Evolutionary conservation across 495 filamentous ascomycete genomes (phyloP).

Genomic region (Trypethelium eluteriae): DNA sequence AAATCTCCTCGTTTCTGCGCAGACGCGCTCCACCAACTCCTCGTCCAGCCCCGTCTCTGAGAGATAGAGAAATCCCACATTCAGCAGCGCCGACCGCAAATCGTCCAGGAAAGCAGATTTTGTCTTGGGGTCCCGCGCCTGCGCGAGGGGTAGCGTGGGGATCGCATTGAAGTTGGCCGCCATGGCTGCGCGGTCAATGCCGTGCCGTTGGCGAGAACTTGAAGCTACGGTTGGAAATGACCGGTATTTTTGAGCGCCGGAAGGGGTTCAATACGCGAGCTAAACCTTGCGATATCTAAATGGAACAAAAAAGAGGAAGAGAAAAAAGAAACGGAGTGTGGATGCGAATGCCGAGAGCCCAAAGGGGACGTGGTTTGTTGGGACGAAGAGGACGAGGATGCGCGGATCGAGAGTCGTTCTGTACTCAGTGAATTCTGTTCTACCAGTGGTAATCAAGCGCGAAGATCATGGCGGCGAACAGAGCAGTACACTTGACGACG

Average conservation of each 20-base stretch:
- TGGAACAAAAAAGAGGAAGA: too few relatives aligned
- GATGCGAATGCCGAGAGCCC: too few relatives aligned
- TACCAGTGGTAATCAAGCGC: slow-evolving; percentile 9
- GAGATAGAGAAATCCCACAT: slow-evolving; percentile 91
- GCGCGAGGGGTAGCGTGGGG: slow-evolving; percentile 72
- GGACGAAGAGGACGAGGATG: neutral
- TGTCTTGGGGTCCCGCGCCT: slow-evolving; percentile 53
- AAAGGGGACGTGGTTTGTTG: neutral
- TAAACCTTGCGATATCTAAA: too few relatives aligned
- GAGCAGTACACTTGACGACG: slow-evolving; percentile 1
- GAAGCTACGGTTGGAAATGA: too few relatives aligned
- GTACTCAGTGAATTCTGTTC: neutral
- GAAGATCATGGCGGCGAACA: neutral
- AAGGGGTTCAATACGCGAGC: too few relatives aligned
- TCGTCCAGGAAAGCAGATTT: slow-evolving; percentile 66
- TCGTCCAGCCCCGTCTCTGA: slow-evolving; percentile 71
- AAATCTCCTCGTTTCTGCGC: slow-evolving; percentile 59
- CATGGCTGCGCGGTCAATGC: slow-evolving; percentile 22
- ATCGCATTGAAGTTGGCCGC: slow-evolving; percentile 55
- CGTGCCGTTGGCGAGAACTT: neutral
- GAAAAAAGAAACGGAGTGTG: too few relatives aligned
- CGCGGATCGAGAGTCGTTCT: neutral
- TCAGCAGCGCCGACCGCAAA: slow-evolving; percentile 71
- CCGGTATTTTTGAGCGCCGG: too few relatives aligned
- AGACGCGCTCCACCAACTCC: slow-evolving; percentile 58